These are phyloP conservation scores for Mytilinidion resinicola DNA, from an alignment of 495 filamentous ascomycete genomes.

Conservation along the genomic window DNA sequence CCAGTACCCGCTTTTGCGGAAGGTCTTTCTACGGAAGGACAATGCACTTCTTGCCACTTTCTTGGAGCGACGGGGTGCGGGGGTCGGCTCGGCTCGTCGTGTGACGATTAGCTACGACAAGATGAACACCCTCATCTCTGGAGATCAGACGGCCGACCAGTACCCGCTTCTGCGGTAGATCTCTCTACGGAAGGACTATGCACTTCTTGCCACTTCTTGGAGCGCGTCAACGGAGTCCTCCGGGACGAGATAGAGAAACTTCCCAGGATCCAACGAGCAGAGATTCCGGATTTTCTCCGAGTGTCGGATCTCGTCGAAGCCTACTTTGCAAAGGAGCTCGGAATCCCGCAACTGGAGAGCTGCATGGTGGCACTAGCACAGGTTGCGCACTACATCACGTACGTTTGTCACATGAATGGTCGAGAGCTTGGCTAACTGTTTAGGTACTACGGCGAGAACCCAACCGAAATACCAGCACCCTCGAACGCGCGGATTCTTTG, in stretches of 20 bases:
- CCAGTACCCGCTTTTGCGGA: constrained; percentile 58
- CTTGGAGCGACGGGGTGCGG: too few species aligned
- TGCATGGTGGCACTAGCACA: constrained; percentile 27
- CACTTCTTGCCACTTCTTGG: constrained; percentile 57
- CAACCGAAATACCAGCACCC: too few species aligned
- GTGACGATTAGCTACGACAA: constrained; percentile 11
- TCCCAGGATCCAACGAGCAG: constrained; percentile 51
- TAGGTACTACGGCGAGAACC: too few species aligned
- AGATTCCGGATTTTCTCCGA: constrained; percentile 62
- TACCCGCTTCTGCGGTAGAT: constrained; percentile 59
- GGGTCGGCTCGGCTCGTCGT: too few species aligned
- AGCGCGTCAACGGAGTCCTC: constrained; percentile 54
- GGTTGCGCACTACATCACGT: too few species aligned
- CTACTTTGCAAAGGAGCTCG: constrained; percentile 50
- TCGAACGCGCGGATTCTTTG: too few species aligned
- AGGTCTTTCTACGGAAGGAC: constrained; percentile 57
- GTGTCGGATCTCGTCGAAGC: constrained; percentile 64
- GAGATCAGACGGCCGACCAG: constrained; percentile 73
- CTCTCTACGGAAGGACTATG: constrained; percentile 57
- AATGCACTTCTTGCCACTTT: constrained; percentile 61
- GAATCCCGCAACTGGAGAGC: constrained; percentile 58
- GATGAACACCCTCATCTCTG: constrained; percentile 49
- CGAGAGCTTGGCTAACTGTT: too few species aligned
- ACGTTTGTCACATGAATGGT: too few species aligned
- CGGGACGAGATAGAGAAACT: constrained; percentile 58